Conservation (phyloP, 2,329 filamentous ascomycete genomes). For the Pseudocercospora eumusae region DNA sequence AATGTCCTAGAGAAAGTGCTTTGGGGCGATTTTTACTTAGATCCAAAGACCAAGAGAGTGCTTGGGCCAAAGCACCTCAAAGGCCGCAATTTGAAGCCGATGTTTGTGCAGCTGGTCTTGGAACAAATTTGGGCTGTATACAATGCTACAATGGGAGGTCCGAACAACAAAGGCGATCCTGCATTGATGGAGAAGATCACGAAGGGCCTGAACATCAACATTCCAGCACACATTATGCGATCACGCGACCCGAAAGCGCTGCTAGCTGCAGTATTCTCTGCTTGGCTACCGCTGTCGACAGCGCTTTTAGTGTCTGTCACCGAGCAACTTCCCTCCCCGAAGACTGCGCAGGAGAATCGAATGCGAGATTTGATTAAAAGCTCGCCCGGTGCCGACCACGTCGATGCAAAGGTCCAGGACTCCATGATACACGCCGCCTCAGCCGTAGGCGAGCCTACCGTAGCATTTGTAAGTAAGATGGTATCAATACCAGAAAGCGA, state of each 20-base stretch:
- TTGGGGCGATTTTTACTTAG: slow-evolving; percentile 95
- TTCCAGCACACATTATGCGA: slow-evolving; percentile 80
- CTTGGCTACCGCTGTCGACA: slow-evolving; percentile 90
- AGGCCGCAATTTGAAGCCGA: slow-evolving; percentile 85
- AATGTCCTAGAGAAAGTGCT: slow-evolving; percentile 86
- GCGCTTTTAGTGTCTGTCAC: slow-evolving; percentile 91
- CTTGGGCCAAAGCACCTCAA: slow-evolving; percentile 89
- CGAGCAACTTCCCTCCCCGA: slow-evolving; percentile 86
- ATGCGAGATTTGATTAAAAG: slow-evolving; percentile 76
- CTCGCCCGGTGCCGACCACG: slow-evolving; percentile 73
- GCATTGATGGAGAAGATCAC: slow-evolving; percentile 88
- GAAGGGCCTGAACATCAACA: slow-evolving; percentile 80
- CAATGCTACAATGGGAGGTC: slow-evolving; percentile 80
- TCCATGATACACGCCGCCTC: slow-evolving; percentile 81
- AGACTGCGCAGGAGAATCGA: slow-evolving; percentile 73
- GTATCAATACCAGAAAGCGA: slow-evolving; percentile 92
- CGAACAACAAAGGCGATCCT: slow-evolving; percentile 79
- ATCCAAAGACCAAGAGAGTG: slow-evolving; percentile 95
- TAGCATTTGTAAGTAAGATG: slow-evolving; percentile 98
- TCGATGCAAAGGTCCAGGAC: slow-evolving; percentile 69
- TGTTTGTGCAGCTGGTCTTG: slow-evolving; percentile 95
- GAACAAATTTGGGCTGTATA: slow-evolving; percentile 97
- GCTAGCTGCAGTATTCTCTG: slow-evolving; percentile 80
- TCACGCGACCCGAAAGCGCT: slow-evolving; percentile 82
- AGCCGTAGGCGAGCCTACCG: slow-evolving; percentile 70